These are phyloP conservation scores for Tephrocybe sp. DNA, from an alignment of 768 basidiomycete species.

Conservation along the genomic window DNA sequence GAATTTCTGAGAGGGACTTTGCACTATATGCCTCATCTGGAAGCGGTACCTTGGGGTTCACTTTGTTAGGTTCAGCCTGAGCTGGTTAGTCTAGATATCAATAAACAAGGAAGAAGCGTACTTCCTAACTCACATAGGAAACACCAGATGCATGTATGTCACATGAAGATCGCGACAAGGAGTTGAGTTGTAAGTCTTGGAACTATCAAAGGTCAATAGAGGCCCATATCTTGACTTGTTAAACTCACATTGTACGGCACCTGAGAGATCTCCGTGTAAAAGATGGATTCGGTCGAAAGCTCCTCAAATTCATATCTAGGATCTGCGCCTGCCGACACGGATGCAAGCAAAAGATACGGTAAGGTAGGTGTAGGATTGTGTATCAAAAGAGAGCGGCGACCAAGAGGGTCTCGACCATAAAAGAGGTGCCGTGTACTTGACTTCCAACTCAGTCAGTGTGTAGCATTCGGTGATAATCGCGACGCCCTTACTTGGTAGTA, in stretches of 20 bases:
- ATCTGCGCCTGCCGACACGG: slow-evolving; percentile 56
- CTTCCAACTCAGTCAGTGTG: slow-evolving; percentile 28
- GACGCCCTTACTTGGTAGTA: slow-evolving; percentile 64
- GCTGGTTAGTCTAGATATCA: not conserved
- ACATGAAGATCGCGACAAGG: slow-evolving; percentile 15
- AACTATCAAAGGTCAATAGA: not conserved
- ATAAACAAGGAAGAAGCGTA: not conserved
- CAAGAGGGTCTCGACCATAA: slow-evolving; percentile 83
- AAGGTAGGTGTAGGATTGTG: slow-evolving; percentile 50
- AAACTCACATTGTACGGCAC: slow-evolving; percentile 1
- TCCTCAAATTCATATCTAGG: slow-evolving; percentile 58
- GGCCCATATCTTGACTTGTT: not conserved
- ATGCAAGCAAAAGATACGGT: slow-evolving; percentile 64
- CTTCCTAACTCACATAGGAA: slow-evolving; percentile 29
- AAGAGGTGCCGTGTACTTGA: slow-evolving; percentile 48
- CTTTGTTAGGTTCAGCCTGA: slow-evolving; percentile 44
- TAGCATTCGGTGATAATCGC: not conserved
- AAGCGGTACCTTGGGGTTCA: slow-evolving; percentile 55
- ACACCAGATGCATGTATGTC: not conserved
- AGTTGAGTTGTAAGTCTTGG: slow-evolving; percentile 10
- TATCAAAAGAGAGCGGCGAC: slow-evolving; percentile 80
- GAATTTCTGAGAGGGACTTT: slow-evolving; percentile 40
- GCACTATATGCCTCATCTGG: slow-evolving; percentile 37
- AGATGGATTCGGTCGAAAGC: slow-evolving; percentile 57
- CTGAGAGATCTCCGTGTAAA: slow-evolving; percentile 49